A percentile compares a stretch with the other conserved stretches of the same genome.
phyloP scores from a whole-genome alignment of 768 basidiomycete genomes.

The Rhodotorula taiwanensis region DNA sequence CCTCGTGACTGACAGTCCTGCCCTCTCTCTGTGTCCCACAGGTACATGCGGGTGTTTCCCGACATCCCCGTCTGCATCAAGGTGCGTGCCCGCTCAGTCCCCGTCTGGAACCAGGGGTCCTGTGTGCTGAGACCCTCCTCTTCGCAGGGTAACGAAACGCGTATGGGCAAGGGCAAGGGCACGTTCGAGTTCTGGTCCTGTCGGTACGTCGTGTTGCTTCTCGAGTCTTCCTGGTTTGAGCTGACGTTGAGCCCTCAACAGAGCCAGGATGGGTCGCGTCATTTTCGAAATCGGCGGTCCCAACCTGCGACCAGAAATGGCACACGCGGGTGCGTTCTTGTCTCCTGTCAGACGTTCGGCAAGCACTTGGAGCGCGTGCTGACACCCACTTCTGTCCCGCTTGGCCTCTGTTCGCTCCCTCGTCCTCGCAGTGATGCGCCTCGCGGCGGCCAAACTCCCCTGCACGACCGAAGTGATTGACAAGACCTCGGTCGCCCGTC shows the following conservation, averaged over 20 bases:
- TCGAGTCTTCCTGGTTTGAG: background rate
- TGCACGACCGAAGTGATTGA: constrained; percentile 80
- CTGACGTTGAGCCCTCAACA: constrained; percentile 41
- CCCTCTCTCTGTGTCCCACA: background rate
- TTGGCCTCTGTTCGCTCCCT: background rate
- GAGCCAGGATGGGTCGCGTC: constrained; percentile 79
- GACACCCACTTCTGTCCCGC: constrained; percentile 17
- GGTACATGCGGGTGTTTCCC: constrained; percentile 72
- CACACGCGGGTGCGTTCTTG: constrained; percentile 78
- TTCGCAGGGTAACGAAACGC: constrained; percentile 86
- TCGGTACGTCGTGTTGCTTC: constrained; percentile 52
- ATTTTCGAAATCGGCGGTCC: constrained; percentile 88
- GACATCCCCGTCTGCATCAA: constrained; percentile 97
- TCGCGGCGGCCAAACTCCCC: constrained; percentile 81
- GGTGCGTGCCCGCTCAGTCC: constrained; percentile 48
- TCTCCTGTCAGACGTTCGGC: too few species aligned
- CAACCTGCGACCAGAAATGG: constrained; percentile 83
- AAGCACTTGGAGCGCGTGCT: background rate
- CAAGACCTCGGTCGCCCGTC: constrained; percentile 59
- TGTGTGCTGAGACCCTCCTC: background rate
- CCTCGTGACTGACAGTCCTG: background rate
- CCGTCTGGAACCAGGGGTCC: too few species aligned
- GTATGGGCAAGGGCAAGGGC: constrained; percentile 99
- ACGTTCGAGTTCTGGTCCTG: constrained; percentile 96
- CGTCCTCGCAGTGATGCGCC: constrained; percentile 61